Percentiles rank a stretch among this genome's conserved stretches.
These are phyloP conservation scores for Melastoma malabathricum DNA, from an alignment of 345 rosid species.

Conservation along the genomic window DNA sequence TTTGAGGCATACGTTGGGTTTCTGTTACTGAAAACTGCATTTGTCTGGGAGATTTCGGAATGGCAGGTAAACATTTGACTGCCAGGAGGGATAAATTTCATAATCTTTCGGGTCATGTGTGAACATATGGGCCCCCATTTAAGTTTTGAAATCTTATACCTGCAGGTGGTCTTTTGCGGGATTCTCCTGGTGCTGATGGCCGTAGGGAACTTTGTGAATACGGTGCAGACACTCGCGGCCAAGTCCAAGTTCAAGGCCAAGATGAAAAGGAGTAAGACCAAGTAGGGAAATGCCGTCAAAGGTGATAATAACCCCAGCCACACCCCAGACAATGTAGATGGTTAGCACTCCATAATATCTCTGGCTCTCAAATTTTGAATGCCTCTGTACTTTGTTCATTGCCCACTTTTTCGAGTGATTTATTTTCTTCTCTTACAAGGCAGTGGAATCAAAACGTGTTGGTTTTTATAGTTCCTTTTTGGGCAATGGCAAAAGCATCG, in stretches of 20 bases:
- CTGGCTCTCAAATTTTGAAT: too few relatives aligned
- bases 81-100: too few relatives aligned
- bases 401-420: too few relatives aligned
- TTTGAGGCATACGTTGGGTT: slow-evolving; percentile 91
- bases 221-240: slow-evolving; percentile 61
- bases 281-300: slow-evolving; percentile 12
- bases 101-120: not conserved
- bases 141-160: slow-evolving; percentile 3
- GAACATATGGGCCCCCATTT: slow-evolving; percentile 1
- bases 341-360: too few relatives aligned
- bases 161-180: slow-evolving; percentile 79
- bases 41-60: slow-evolving; percentile 55
- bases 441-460: too few relatives aligned
- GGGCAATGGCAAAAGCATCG: too few relatives aligned
- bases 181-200: slow-evolving; percentile 84
- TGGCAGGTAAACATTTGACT: slow-evolving; percentile 59
- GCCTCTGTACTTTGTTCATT: too few relatives aligned
- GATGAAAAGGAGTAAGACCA: slow-evolving; percentile 88
- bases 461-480: too few relatives aligned
- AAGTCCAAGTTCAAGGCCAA: slow-evolving; percentile 93
- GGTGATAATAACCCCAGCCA: too few relatives aligned
- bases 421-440: too few relatives aligned
- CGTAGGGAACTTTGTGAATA: slow-evolving; percentile 74
- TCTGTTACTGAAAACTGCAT: slow-evolving; percentile 65
- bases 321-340: too few relatives aligned